These are phyloP conservation scores for Martensiomyces pterosporus DNA, from an alignment of 192 early-diverging fungal genomes.

Conservation along the genomic window DNA sequence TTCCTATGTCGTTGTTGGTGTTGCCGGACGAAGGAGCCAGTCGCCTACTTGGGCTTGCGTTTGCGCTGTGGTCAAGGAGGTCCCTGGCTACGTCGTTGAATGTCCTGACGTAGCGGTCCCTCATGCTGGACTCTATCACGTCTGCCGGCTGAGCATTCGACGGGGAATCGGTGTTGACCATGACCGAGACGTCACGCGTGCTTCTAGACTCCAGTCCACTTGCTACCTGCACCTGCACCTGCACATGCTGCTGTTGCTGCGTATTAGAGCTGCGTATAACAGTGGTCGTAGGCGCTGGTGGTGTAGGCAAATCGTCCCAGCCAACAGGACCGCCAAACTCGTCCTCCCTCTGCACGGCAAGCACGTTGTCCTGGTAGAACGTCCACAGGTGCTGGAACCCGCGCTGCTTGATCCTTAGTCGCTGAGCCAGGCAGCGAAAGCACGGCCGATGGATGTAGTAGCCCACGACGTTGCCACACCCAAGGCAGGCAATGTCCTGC, in stretches of 20 bases:
- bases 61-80: not conserved
- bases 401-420: slow-evolving; percentile 45
- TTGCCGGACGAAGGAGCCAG: too few relatives aligned
- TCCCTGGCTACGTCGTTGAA: not conserved
- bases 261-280: slow-evolving; percentile 3
- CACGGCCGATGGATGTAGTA: slow-evolving; percentile 50
- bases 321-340: slow-evolving; percentile 29
- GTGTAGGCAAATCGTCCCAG: slow-evolving; percentile 36
- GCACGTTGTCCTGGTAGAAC: slow-evolving; percentile 46
- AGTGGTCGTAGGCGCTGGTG: slow-evolving; percentile 22
- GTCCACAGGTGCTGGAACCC: slow-evolving; percentile 52
- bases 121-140: not conserved
- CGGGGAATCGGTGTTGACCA: not conserved
- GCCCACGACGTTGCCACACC: slow-evolving; percentile 45
- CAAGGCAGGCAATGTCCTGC: slow-evolving; percentile 46
- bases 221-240: too few relatives aligned
- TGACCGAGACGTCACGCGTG: too few relatives aligned
- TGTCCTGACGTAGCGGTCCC: not conserved
- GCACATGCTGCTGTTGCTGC: not conserved
- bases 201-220: too few relatives aligned
- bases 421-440: slow-evolving; percentile 45
- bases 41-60: too few relatives aligned
- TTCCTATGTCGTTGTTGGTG: too few relatives aligned
- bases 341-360: slow-evolving; percentile 35
- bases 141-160: not conserved